Evolutionary conservation across 495 filamentous ascomycete species (phyloP), one percentile per base, ranked within the genome.

Genomic region (Friedmanniomyces simplex): DNA sequence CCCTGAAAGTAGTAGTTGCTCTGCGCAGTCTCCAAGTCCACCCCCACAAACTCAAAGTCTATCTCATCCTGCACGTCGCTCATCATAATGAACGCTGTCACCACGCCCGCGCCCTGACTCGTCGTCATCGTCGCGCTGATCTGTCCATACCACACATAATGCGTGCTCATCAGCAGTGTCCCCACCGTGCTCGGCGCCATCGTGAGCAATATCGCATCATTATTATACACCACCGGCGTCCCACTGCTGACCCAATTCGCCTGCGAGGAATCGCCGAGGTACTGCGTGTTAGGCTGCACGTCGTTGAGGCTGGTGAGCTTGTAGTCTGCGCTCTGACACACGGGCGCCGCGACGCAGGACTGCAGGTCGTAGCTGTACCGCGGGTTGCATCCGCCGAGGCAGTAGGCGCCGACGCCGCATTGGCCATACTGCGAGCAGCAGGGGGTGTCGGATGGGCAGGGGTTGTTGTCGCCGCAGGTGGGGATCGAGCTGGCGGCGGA

Each of bases 1-100:
- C 94, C 93, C 72, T 97, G 93, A 74, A 84, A 96, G 74, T 97
- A 98, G 77, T 79, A 98, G 76, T 98, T 98, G 66, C 88, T 89
- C 76, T 98, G 90, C 20, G 85, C 86, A 50, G 77, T 77, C 20
- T 76, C 65, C 66, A 96, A 71, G 62, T 96, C 87, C 47, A 79
- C 78, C 55, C 93, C 93, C 54, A 98, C 81, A 67, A 82, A 98
- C 73, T 98, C 93, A 68, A 87, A 96, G 71, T 98, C 93, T 66
- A 98, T 95, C 70, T 98, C 93, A 66, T 98, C 93, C 75, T 96
- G 95, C 65, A 93, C 86, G 68, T 97, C 93, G 32, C 84, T 86
- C 64, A 96, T 79, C 62, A 97, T 74, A 69, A 98, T 97, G 69
- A 98, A 98, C 14, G 91, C 93, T 21, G 90, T 89, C 5, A 98